Base-by-base conservation (phyloP, 2,329 filamentous ascomycete genomes). In the Aspergillus fischeri region DNA sequence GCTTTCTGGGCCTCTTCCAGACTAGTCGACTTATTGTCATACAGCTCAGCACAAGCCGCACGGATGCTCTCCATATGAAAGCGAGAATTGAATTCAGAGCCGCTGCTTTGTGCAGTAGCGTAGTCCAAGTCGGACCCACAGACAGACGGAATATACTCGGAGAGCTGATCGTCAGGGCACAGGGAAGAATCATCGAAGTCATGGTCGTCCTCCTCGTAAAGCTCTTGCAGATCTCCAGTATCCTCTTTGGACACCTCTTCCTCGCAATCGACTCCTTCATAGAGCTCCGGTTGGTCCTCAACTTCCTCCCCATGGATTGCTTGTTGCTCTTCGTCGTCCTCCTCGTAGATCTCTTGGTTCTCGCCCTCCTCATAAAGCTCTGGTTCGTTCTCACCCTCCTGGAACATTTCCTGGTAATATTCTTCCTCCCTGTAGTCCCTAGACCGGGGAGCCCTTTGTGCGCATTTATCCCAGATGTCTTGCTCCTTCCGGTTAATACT, bases 81-180 rank as follows among this genome's bases (percentile, higher is more conserved):
- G 21, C 21, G 21, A 25, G 20, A 14, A 3, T 47, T 5, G 54
- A 49, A 24, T 24, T 29, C 32, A 11, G 24, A 47, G 44, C 6
- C 44, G 14, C 10, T 47, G 21, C 54, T 32, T 41, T 48, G 49
- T 29, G 53, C 59, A 8, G 53, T 58, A 38, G 48, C 49, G 29
- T 59, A 56, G 6, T 59, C 56, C 5, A 41, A 17, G 6, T 54
- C 35, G 20, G 45, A 53, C n/a, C 50, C 41, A 11, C 54, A 35
- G n/a, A 35, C 45, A 28, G 48, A 42, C 24, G 32, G 32, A 21
- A 20, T 51, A 41, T 47, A 27, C 32, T 49, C 21, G 14, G 52
- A 32, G 14, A 28, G 52, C 32, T 59, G 51, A n/a, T 52, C 25
- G 27, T 51, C 35, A 10, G 11, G 44, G 6, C 21, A 25, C 11